A percentile compares a stretch with the other conserved stretches of the same genome.
These are phyloP conservation scores for Phaeosphaeria sp. DNA, from an alignment of 2,329 filamentous ascomycete genomes.

Conservation along the genomic window DNA sequence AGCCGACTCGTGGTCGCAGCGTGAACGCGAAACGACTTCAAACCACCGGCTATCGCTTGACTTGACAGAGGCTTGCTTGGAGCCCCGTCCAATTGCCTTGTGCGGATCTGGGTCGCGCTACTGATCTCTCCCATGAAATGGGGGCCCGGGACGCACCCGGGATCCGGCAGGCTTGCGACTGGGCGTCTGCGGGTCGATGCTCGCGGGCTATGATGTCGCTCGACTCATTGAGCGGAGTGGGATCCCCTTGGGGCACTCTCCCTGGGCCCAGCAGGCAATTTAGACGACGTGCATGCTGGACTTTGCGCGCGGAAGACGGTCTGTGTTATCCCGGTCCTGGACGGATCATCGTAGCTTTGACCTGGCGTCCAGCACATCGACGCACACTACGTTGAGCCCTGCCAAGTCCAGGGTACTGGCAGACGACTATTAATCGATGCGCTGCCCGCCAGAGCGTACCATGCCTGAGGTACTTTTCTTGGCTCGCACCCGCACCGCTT, in stretches of 20 bases:
- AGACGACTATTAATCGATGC: conserved; percentile 35
- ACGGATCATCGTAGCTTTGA: conserved; percentile 26
- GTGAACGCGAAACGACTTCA: conserved; percentile 4
- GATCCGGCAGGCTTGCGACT: conserved; percentile 24
- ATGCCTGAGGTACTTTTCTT: conserved; percentile 21
- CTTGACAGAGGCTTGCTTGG: conserved; percentile 4
- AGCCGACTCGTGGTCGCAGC: not conserved
- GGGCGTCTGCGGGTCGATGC: conserved; percentile 27
- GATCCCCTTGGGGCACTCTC: conserved; percentile 28
- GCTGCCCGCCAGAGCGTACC: conserved; percentile 13
- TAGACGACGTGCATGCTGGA: conserved; percentile 26
- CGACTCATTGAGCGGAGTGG: conserved; percentile 21
- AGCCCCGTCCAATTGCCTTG: conserved; percentile 16
- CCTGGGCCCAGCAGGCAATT: conserved; percentile 18
- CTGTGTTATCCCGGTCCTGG: conserved; percentile 31
- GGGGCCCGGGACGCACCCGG: conserved; percentile 17
- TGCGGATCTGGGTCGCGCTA: conserved; percentile 21
- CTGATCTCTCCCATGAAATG: conserved; percentile 17
- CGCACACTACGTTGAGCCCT: conserved; percentile 35
- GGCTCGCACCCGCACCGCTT: conserved; percentile 8
- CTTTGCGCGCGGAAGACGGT: conserved; percentile 29
- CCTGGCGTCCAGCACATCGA: conserved; percentile 33
- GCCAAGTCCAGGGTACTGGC: conserved; percentile 33
- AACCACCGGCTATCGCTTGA: not conserved
- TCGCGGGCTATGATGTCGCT: conserved; percentile 25